Conservation (phyloP, 2,329 filamentous ascomycete genomes). For the Aspergillus luchuensis region DNA sequence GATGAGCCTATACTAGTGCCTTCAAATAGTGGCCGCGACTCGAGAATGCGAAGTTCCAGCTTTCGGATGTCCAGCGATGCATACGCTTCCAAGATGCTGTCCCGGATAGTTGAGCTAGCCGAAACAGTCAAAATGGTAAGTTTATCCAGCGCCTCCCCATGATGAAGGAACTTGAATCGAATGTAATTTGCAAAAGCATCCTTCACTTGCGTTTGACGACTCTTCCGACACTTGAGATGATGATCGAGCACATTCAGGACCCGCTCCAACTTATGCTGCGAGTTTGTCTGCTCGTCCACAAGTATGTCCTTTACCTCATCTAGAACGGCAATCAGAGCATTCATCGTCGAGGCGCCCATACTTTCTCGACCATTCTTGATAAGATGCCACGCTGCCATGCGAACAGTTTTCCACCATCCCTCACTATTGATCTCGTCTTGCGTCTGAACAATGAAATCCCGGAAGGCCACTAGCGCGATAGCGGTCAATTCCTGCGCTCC, state of each 20-base stretch:
- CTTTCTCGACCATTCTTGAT: slow-evolving; percentile 67
- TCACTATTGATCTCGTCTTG: slow-evolving; percentile 19
- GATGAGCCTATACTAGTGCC: slow-evolving; percentile 59
- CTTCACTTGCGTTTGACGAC: slow-evolving; percentile 27
- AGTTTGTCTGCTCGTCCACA: slow-evolving; percentile 13
- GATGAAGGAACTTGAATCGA: slow-evolving; percentile 16
- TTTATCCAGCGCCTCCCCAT: slow-evolving; percentile 11
- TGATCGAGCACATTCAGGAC: slow-evolving; percentile 29
- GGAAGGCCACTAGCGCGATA: slow-evolving; percentile 55
- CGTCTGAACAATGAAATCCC: slow-evolving; percentile 44
- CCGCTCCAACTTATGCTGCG: slow-evolving; percentile 22
- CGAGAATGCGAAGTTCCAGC: slow-evolving; percentile 62
- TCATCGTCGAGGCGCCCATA: slow-evolving; percentile 64
- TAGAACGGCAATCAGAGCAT: slow-evolving; percentile 30
- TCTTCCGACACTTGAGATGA: slow-evolving; percentile 27
- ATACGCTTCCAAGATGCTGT: slow-evolving; percentile 51
- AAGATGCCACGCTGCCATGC: slow-evolving; percentile 63
- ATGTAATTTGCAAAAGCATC: slow-evolving; percentile 32
- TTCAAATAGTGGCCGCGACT: slow-evolving; percentile 68
- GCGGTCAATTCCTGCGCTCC: slow-evolving; percentile 62
- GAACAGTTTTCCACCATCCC: slow-evolving; percentile 59
- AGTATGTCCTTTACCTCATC: slow-evolving; percentile 29
- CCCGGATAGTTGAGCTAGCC: slow-evolving; percentile 62
- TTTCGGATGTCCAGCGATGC: slow-evolving; percentile 32
- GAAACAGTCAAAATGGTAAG: slow-evolving; percentile 63